Conservation (phyloP, 176 grass and related monocot species). For the Oryza meridionalis region DNA sequence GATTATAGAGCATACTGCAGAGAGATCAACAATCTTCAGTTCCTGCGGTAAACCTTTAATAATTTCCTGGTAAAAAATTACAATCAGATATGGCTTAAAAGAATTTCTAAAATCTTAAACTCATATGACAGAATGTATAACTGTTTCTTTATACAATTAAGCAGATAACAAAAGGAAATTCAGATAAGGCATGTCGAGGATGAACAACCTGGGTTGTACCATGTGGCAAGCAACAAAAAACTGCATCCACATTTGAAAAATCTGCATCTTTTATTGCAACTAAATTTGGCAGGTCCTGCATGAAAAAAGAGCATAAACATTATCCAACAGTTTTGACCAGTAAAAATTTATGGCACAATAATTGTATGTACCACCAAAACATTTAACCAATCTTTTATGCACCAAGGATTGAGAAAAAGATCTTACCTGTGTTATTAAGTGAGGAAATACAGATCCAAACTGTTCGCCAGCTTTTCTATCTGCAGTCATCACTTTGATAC, state of each 20-base stretch:
- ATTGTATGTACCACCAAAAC: background rate
- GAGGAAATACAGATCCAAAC: slow-evolving; percentile 91
- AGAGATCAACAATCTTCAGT: slow-evolving; percentile 98
- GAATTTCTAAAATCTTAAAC: background rate
- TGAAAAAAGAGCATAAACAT: slow-evolving; percentile 37
- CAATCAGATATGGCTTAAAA: slow-evolving; percentile 13
- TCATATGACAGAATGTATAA: background rate
- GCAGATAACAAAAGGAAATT: background rate
- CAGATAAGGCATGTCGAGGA: slow-evolving; percentile 31
- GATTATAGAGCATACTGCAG: slow-evolving; percentile 62
- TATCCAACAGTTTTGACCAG: background rate
- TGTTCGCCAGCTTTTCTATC: slow-evolving; percentile 93
- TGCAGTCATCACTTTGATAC: slow-evolving; percentile 84
- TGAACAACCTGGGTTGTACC: slow-evolving; percentile 86
- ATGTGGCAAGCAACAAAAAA: slow-evolving; percentile 99
- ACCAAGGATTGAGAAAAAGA: slow-evolving; percentile 12
- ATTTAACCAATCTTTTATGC: background rate
- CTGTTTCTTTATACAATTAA: slow-evolving; percentile 14
- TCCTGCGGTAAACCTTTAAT: slow-evolving; percentile 75
- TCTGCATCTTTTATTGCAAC: slow-evolving; percentile 92
- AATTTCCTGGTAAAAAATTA: slow-evolving; percentile 75
- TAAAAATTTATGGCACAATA: background rate
- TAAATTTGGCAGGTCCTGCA: slow-evolving; percentile 79
- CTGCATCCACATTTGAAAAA: slow-evolving; percentile 92
- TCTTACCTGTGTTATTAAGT: slow-evolving; percentile 78